Evolutionary conservation across 1,284 basidiomycete species (phyloP).

Genomic region (Fomitiporia mediterranea): DNA sequence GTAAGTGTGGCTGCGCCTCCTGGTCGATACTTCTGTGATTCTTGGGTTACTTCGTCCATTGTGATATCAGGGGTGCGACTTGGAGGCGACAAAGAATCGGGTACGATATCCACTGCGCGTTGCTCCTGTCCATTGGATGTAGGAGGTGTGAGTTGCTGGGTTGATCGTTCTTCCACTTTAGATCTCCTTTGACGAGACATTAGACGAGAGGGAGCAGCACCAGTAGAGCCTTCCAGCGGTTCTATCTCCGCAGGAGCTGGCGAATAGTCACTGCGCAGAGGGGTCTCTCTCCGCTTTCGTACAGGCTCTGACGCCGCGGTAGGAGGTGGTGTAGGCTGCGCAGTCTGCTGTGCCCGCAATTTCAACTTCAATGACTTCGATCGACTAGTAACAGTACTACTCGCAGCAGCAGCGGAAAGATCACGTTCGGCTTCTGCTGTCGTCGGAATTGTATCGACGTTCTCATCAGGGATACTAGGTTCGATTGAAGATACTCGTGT

Average conservation of each 20-base stretch:
- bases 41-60: background rate
- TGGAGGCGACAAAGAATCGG: background rate
- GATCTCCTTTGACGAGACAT: background rate
- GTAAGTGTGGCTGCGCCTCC: background rate
- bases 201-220: background rate
- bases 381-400: background rate
- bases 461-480: conserved; percentile 13
- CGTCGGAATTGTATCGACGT: too few species aligned
- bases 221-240: background rate
- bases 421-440: too few species aligned
- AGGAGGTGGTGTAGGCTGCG: background rate
- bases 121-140: background rate
- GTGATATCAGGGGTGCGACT: background rate
- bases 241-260: background rate
- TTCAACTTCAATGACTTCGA: conserved; percentile 3
- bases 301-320: background rate
- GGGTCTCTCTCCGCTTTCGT: background rate
- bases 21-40: background rate
- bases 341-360: background rate
- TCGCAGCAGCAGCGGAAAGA: too few species aligned
- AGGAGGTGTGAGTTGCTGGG: background rate
- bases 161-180: background rate
- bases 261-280: background rate
- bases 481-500: conserved; percentile 20
- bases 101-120: background rate